Evolutionary conservation across 2,329 filamentous ascomycete genomes (phyloP).

Genomic region (Trichoderma sp.): DNA sequence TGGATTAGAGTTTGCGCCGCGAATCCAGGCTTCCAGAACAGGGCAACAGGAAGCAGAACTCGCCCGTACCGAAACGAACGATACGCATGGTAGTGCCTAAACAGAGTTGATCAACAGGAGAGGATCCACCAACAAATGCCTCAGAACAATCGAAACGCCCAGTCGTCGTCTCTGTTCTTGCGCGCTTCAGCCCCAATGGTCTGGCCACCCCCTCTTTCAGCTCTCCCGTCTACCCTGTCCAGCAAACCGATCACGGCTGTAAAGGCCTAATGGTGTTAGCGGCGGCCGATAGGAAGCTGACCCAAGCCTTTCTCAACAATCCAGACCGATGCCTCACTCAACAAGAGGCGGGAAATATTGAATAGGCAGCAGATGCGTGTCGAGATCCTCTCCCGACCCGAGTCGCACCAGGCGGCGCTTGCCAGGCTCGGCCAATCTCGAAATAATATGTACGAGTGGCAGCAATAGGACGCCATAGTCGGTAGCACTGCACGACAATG

Average conservation of each 20-base stretch:
- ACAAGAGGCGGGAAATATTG: neutral
- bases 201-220: conserved; percentile 16
- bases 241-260: neutral
- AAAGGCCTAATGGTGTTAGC: neutral
- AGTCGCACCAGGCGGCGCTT: conserved; percentile 9
- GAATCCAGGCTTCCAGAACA: neutral
- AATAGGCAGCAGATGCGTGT: neutral
- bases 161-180: neutral
- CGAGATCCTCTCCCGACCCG: conserved; percentile 1
- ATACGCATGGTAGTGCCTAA: neutral
- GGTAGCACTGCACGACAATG: conserved; percentile 10
- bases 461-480: conserved; percentile 4
- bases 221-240: conserved; percentile 3
- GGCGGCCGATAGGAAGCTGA: neutral
- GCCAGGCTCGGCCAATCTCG: conserved; percentile 6
- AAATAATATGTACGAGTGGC: neutral
- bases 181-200: conserved; percentile 16
- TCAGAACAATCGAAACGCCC: conserved; percentile 2
- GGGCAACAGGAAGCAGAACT: neutral
- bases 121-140: neutral
- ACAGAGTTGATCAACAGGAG: conserved; percentile 4
- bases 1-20: conserved; percentile 13
- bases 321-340: neutral
- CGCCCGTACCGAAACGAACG: neutral
- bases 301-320: neutral